Conservation (phyloP, 1,284 basidiomycete genomes). For the Boletus austroedulis region DNA sequence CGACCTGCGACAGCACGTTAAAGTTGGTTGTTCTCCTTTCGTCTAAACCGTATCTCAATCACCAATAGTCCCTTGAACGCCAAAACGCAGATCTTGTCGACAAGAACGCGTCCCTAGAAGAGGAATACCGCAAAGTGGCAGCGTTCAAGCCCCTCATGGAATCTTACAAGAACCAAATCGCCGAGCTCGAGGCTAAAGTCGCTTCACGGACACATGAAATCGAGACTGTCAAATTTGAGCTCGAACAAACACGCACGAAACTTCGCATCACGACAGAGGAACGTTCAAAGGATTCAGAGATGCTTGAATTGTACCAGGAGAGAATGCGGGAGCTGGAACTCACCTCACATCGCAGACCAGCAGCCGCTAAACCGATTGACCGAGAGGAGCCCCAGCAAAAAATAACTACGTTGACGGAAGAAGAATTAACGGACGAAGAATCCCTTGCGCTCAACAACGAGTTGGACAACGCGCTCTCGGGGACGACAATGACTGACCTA, state of each 20-base stretch:
- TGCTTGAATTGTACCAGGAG: slow-evolving; percentile 87
- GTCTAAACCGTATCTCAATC: slow-evolving; percentile 1
- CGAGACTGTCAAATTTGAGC: slow-evolving; percentile 69
- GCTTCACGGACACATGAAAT: slow-evolving; percentile 66
- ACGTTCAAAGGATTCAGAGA: slow-evolving; percentile 77
- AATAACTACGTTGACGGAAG: slow-evolving; percentile 41
- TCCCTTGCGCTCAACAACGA: slow-evolving; percentile 74
- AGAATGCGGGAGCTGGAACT: slow-evolving; percentile 88
- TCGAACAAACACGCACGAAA: slow-evolving; percentile 71
- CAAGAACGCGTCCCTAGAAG: slow-evolving; percentile 86
- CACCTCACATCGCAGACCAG: slow-evolving; percentile 46
- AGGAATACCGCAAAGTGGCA: slow-evolving; percentile 84
- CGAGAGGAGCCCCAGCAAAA: slow-evolving; percentile 24
- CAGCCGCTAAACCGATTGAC: slow-evolving; percentile 18
- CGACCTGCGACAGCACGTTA: slow-evolving; percentile 82
- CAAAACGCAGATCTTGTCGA: slow-evolving; percentile 92
- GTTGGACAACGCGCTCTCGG: slow-evolving; percentile 79
- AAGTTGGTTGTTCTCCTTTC: slow-evolving; percentile 46
- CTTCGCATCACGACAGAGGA: slow-evolving; percentile 70
- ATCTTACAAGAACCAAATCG: slow-evolving; percentile 86
- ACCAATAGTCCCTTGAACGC: slow-evolving; percentile 74
- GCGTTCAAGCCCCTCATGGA: slow-evolving; percentile 90
- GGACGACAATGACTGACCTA: slow-evolving; percentile 87
- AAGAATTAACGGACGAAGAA: slow-evolving; percentile 41
- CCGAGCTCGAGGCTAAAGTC: slow-evolving; percentile 73